phyloP scores from a whole-genome alignment of 768 basidiomycete species.

The Podaxis carcinomalis region DNA sequence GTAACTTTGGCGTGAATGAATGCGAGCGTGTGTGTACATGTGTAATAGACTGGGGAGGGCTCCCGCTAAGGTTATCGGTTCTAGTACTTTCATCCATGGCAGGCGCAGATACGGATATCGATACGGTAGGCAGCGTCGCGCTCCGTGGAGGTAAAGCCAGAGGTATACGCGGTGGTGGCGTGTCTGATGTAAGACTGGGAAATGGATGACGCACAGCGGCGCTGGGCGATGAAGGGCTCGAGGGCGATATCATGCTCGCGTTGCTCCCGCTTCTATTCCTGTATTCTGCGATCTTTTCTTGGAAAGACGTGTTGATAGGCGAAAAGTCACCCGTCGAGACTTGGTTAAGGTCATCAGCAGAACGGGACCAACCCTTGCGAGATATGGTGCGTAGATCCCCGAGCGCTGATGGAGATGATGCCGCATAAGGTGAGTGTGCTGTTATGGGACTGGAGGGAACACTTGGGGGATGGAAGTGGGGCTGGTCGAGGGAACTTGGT shows the following conservation, averaged over 20 bases:
- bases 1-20: constrained; percentile 66
- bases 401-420: constrained; percentile 24
- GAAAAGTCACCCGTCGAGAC: constrained; percentile 32
- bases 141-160: constrained; percentile 24
- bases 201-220: constrained; percentile 37
- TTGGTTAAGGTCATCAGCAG: constrained; percentile 73
- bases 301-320: constrained; percentile 46
- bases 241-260: constrained; percentile 37
- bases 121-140: constrained; percentile 32
- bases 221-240: constrained; percentile 30
- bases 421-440: constrained; percentile 13
- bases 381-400: constrained; percentile 72
- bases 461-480: constrained; percentile 28
- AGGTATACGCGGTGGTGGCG: constrained; percentile 24
- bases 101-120: constrained; percentile 47
- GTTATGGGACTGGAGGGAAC: constrained; percentile 34
- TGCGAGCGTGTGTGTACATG: constrained; percentile 63
- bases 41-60: constrained; percentile 18
- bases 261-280: constrained; percentile 55
- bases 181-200: constrained; percentile 31
- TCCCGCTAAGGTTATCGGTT: background rate
- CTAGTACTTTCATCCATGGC: constrained; percentile 25
- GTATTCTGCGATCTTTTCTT: constrained; percentile 64
- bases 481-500: constrained; percentile 40
- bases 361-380: constrained; percentile 73